A percentile compares a stretch with the other conserved stretches of the same genome.
Conservation (phyloP, 176 grass and related monocot genomes). For the Cocos nucifera region DNA sequence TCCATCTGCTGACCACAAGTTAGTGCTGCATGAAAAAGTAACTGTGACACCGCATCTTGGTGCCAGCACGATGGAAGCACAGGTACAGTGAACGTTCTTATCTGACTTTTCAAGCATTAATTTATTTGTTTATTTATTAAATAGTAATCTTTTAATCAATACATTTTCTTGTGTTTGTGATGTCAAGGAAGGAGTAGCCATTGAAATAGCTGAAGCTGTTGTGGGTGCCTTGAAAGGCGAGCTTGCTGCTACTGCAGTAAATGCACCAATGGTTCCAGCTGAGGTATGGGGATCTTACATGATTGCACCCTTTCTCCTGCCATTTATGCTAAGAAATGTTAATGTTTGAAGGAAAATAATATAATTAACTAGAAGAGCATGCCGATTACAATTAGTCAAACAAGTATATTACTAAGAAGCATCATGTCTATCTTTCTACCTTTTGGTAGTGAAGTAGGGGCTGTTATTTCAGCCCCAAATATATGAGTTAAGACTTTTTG, state of each 20-base stretch:
- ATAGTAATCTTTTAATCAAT: neutral
- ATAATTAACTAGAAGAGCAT: too few relatives aligned
- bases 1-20: conserved; percentile 55
- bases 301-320: too few relatives aligned
- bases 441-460: too few relatives aligned
- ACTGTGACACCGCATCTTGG: conserved; percentile 88
- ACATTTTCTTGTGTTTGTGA: neutral
- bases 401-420: too few relatives aligned
- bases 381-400: too few relatives aligned
- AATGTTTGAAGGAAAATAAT: too few relatives aligned
- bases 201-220: conserved; percentile 94
- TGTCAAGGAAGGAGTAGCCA: conserved; percentile 78
- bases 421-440: too few relatives aligned
- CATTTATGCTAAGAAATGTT: too few relatives aligned
- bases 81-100: conserved; percentile 37
- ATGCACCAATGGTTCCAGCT: conserved; percentile 82
- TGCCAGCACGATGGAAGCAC: conserved; percentile 85
- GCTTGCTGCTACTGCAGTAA: conserved; percentile 80
- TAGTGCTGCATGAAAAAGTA: conserved; percentile 82
- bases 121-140: too few relatives aligned
- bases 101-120: too few relatives aligned
- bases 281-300: conserved; percentile 34
- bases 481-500: too few relatives aligned
- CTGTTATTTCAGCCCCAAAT: too few relatives aligned
- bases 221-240: conserved; percentile 88